Base-by-base conservation (phyloP, 2,329 filamentous ascomycete genomes). In the Beauveria bassiana region DNA sequence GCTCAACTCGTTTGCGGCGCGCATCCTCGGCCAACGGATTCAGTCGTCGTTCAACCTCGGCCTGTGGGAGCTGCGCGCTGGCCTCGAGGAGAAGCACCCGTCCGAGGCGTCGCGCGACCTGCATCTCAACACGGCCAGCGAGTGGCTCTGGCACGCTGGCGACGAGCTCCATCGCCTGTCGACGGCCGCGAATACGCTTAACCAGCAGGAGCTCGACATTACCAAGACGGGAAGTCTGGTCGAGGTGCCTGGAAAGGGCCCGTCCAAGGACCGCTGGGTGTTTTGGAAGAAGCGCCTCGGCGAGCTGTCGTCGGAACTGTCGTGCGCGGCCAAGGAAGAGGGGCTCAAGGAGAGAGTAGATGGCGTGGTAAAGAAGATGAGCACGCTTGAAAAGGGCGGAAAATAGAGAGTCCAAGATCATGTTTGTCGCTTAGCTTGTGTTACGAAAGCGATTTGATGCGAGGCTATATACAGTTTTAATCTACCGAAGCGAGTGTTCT, bases 1-100 rank as follows among this genome's bases (percentile, higher is more conserved):
- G 10, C 64, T 73, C 64, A 71, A 74, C 66, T 71, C 71, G 12
- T 72, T 74, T 50, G 66, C 68, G 53, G 72, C 72, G 26, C 71
- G 68, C 53, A 62, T 73, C 20, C 66, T 70, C 59, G 68, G 67
- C 62, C 54, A 63, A n/a, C 40, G 50, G 8, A 63, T 68, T 20
- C 61, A 64, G 26, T 16, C 54, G 12, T 71, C 69, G 65, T 64
- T 64, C 47, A 70, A 70, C 56, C 66, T 72, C 47, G 71, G 65
- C 57, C 62, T 73, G 59, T 70, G 69, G 69, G 65, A 69, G 58
- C 62, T 74, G n/a, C 71, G 71, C 34, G 62, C 61, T 14, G 68
- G 65, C 10, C 69, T 74, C 26, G 72, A 73, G 62, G 66, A 69
- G 63, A 24, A 63, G 22, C 64, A 64, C 7, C 62, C 62, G n/a